A percentile compares a stretch with the other conserved stretches of the same genome.
These are phyloP conservation scores for Rubroboletus pulcherrimus DNA, from an alignment of 768 basidiomycete species.

Conservation along the genomic window DNA sequence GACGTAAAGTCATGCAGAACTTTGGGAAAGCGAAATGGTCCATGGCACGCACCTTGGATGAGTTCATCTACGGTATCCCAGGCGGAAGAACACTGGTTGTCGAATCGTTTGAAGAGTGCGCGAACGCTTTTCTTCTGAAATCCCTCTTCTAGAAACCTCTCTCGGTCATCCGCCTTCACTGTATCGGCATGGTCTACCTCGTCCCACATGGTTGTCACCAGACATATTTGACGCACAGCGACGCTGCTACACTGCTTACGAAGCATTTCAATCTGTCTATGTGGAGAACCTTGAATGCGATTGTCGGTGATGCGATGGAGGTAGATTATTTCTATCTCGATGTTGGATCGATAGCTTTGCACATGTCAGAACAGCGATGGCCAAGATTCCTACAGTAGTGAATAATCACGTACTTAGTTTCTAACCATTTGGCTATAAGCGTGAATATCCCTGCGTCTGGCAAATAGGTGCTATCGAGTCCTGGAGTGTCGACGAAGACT, in stretches of 20 bases:
- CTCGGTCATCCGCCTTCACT: neutral
- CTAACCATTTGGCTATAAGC: neutral
- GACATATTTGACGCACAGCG: neutral
- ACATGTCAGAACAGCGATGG: neutral
- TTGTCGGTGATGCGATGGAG: conserved; percentile 6
- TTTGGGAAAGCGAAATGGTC: neutral
- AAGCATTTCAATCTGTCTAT: neutral
- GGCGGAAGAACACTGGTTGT: neutral
- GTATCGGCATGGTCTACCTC: neutral
- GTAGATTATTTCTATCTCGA: conserved; percentile 2
- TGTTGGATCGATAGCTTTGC: neutral
- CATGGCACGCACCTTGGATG: neutral
- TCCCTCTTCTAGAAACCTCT: neutral
- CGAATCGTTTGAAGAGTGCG: neutral
- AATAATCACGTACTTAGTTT: neutral
- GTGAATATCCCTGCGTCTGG: neutral
- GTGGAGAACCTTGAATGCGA: neutral
- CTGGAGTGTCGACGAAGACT: conserved; percentile 7
- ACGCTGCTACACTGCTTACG: neutral
- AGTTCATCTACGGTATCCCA: neutral
- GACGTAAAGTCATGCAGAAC: neutral
- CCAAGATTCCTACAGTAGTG: neutral
- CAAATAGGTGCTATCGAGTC: neutral
- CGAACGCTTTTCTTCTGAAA: neutral
- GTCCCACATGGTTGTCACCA: conserved; percentile 13